Percentiles rank a stretch among this genome's conserved stretches.
phyloP scores from a whole-genome alignment of 352 stramenopile species.

The Globisporangium emineosum region DNA sequence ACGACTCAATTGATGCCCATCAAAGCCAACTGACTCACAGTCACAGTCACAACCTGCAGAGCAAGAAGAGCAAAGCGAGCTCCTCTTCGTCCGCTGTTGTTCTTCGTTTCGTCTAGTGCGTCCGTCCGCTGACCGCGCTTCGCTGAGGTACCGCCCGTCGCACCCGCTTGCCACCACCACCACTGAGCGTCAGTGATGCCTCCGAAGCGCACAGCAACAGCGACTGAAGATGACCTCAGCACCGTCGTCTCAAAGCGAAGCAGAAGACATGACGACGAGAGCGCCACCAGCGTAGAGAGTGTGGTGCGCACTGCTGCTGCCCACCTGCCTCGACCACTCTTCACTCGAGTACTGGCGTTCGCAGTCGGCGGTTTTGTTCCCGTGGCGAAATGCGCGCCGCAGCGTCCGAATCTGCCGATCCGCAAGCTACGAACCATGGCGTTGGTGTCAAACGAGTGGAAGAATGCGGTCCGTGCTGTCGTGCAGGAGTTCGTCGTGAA shows the following conservation, averaged over 20 bases:
- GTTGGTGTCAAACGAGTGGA: constrained; percentile 3
- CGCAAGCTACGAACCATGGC: constrained; percentile 3
- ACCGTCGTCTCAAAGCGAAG: neutral
- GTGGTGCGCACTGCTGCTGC: neutral
- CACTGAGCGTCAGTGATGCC: neutral
- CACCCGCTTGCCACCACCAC: neutral
- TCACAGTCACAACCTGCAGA: neutral
- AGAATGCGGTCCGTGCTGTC: neutral
- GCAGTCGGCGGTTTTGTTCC: constrained; percentile 9
- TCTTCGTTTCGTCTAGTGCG: neutral
- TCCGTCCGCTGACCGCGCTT: neutral
- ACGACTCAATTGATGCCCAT: neutral
- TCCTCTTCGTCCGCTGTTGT: neutral
- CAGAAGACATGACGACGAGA: neutral
- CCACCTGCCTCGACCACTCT: neutral
- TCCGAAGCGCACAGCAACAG: neutral
- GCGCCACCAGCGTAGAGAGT: neutral
- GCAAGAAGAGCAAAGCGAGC: neutral
- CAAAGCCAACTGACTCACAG: neutral
- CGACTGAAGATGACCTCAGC: neutral
- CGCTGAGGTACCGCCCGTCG: too few relatives aligned
- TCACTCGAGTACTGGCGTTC: constrained; percentile 13
- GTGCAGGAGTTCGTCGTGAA: constrained; percentile 1
- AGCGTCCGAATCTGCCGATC: constrained; percentile 13
- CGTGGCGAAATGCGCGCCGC: neutral